These are phyloP conservation scores for Blumeria hordei DNA, from an alignment of 2,329 filamentous ascomycete genomes.

Conservation along the genomic window DNA sequence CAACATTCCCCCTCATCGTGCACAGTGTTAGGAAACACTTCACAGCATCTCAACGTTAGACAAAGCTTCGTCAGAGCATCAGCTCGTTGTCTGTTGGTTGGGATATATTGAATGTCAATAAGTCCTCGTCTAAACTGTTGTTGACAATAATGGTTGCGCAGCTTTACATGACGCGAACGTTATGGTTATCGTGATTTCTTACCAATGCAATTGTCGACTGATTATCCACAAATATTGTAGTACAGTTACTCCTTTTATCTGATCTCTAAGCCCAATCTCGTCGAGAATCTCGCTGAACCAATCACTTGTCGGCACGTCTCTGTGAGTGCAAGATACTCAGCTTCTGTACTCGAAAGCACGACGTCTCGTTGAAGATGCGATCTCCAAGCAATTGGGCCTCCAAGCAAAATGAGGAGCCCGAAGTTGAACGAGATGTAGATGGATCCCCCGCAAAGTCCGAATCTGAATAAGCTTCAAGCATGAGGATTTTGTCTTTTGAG, in stretches of 20 bases:
- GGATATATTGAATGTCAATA: background rate
- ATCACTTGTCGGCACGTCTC: background rate
- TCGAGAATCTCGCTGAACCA: background rate
- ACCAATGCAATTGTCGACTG: background rate
- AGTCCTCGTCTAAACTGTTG: background rate
- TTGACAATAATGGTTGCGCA: background rate
- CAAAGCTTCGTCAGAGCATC: background rate
- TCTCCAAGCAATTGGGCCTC: background rate
- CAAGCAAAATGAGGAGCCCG: too few relatives aligned
- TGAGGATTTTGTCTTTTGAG: background rate
- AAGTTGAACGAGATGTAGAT: too few relatives aligned
- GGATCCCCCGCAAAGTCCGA: background rate
- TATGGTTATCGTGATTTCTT: background rate
- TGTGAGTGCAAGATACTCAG: background rate
- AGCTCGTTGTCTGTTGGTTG: background rate
- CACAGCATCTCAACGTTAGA: background rate
- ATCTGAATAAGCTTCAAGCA: background rate
- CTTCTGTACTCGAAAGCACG: background rate
- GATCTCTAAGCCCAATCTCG: background rate
- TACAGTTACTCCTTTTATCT: background rate
- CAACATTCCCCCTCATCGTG: background rate
- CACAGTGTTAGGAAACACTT: background rate
- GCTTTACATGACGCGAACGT: background rate
- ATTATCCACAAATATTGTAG: background rate
- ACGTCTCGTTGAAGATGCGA: background rate